phyloP scores from a whole-genome alignment of 2,329 filamentous ascomycete species.

The Coniochaeta hoffmannii region DNA sequence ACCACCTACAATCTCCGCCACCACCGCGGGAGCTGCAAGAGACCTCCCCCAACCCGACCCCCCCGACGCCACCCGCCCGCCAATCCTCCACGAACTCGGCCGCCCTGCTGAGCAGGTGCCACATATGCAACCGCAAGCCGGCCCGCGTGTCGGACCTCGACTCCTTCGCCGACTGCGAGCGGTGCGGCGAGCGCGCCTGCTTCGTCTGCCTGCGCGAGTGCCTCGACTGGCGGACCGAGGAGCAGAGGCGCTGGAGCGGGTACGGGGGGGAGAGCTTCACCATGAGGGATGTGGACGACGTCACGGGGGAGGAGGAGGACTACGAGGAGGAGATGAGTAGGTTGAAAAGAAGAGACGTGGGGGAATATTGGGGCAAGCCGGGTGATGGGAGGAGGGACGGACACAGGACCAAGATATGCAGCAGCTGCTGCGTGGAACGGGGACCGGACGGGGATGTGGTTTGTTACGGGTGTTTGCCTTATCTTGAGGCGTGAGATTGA shows the following conservation, averaged over 20 bases:
- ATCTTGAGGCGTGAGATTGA: conserved; percentile 15
- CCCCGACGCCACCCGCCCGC: conserved; percentile 6
- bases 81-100: conserved; percentile 6
- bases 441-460: conserved; percentile 58
- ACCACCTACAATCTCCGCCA: background rate
- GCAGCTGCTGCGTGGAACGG: conserved; percentile 60
- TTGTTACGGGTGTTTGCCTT: conserved; percentile 53
- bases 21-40: background rate
- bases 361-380: conserved; percentile 5
- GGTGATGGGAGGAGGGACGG: conserved; percentile 31
- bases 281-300: conserved; percentile 36
- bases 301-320: conserved; percentile 11
- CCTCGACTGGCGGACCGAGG: conserved; percentile 36
- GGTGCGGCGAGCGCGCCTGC: conserved; percentile 56
- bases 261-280: conserved; percentile 28
- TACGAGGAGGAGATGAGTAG: background rate
- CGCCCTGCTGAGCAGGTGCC: conserved; percentile 45
- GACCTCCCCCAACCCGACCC: conserved; percentile 4
- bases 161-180: conserved; percentile 56
- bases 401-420: conserved; percentile 53
- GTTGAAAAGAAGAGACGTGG: conserved; percentile 5
- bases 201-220: conserved; percentile 64
- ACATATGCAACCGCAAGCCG: conserved; percentile 60
- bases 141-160: conserved; percentile 59
- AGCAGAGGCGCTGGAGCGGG: conserved; percentile 1